A percentile compares a stretch with the other conserved stretches of the same genome.
phyloP scores from a whole-genome alignment of 257 asterid genomes.

The Parsonsia alboflavescens region DNA sequence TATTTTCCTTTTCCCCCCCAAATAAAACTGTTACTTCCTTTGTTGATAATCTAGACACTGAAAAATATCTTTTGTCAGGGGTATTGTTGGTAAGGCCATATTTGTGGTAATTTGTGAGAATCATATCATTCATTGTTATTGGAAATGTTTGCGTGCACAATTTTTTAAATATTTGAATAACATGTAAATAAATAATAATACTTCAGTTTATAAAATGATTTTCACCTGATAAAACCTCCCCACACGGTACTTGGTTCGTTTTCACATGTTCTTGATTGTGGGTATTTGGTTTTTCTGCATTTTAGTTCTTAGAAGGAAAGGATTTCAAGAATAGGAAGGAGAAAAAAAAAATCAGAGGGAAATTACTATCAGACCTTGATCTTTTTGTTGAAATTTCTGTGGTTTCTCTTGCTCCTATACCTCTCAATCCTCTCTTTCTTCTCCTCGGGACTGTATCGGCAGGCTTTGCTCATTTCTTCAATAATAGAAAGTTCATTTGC shows the following conservation, averaged over 20 bases:
- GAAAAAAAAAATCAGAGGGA: background rate
- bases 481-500: constrained; percentile 56
- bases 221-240: too few relatives aligned
- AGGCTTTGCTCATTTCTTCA: constrained; percentile 84
- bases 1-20: constrained; percentile 10
- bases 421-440: constrained; percentile 81
- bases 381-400: constrained; percentile 85
- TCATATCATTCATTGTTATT: background rate
- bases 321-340: background rate
- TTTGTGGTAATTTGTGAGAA: too few relatives aligned
- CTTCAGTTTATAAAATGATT: background rate
- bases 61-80: background rate
- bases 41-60: background rate
- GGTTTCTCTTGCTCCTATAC: constrained; percentile 77
- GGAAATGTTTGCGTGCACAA: background rate
- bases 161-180: background rate
- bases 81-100: background rate
- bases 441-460: constrained; percentile 76
- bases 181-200: too few relatives aligned
- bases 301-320: background rate
- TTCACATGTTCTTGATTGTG: background rate
- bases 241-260: background rate
- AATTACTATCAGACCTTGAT: constrained; percentile 49
- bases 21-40: background rate
- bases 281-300: background rate